These are phyloP conservation scores for Neonectria ditissima DNA, from an alignment of 2,329 filamentous ascomycete genomes.

Conservation along the genomic window DNA sequence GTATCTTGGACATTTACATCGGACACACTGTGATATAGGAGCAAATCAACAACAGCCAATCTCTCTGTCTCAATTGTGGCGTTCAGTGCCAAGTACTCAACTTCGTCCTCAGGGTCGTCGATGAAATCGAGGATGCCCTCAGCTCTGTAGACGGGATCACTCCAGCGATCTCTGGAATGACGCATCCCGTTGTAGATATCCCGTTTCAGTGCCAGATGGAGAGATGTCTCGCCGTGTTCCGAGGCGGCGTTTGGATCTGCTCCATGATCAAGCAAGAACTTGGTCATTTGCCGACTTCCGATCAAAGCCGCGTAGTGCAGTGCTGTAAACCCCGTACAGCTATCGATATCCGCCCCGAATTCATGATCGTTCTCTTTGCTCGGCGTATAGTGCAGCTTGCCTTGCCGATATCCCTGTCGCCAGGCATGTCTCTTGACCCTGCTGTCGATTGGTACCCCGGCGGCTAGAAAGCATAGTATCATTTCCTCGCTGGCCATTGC, in stretches of 20 bases:
- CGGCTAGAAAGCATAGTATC: constrained; percentile 2
- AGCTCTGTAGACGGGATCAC: constrained; percentile 7
- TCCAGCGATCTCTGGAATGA: constrained; percentile 14
- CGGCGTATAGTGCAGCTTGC: background rate
- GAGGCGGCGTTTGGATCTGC: constrained; percentile 16
- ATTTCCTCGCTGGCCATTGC: constrained; percentile 3
- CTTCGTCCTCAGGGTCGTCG: constrained; percentile 1
- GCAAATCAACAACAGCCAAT: constrained; percentile 5
- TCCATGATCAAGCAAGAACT: constrained; percentile 13
- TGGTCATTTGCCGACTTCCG: constrained; percentile 7
- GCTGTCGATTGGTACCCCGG: constrained; percentile 9
- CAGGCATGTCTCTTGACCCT: constrained; percentile 4
- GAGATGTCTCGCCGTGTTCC: constrained; percentile 8
- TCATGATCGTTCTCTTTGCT: background rate
- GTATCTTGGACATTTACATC: constrained; percentile 17
- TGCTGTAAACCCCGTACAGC: constrained; percentile 1
- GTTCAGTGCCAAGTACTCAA: background rate
- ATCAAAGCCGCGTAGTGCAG: constrained; percentile 10
- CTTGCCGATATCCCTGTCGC: background rate
- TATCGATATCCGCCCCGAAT: background rate
- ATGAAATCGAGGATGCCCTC: background rate
- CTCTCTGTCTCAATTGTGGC: background rate
- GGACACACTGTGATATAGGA: constrained; percentile 2
- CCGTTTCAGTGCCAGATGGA: constrained; percentile 13
- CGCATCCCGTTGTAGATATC: constrained; percentile 1